Percentiles rank a stretch among this genome's conserved stretches.
Conservation (phyloP, 805 yeast species). For the Candida incommunis region DNA sequence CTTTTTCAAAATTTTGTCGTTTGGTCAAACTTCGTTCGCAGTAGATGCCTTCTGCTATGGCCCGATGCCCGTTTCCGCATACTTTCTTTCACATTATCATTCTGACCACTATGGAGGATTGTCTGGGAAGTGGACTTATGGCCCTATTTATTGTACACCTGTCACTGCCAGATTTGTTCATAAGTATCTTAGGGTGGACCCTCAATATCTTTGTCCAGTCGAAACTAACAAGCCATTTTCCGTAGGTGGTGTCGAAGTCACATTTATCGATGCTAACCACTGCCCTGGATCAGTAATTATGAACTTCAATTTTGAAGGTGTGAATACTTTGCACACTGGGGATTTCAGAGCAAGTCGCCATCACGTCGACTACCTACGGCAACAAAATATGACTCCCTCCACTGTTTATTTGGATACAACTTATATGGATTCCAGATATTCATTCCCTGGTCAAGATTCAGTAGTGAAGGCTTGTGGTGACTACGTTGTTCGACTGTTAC, state of each 20-base stretch:
- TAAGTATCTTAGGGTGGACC: slow-evolving; percentile 40
- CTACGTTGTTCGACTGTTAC: slow-evolving; percentile 25
- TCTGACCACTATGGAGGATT: slow-evolving; percentile 90
- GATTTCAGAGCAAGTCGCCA: slow-evolving; percentile 64
- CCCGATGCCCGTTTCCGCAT: slow-evolving; percentile 17
- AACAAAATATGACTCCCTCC: slow-evolving; percentile 17
- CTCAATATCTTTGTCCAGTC: slow-evolving; percentile 26
- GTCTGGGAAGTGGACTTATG: slow-evolving; percentile 60
- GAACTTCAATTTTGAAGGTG: slow-evolving; percentile 36
- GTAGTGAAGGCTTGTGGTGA: slow-evolving; percentile 50
- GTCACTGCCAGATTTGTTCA: slow-evolving; percentile 49
- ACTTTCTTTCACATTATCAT: slow-evolving; percentile 56
- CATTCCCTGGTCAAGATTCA: slow-evolving; percentile 62
- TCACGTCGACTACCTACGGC: slow-evolving; percentile 26
- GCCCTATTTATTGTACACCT: slow-evolving; percentile 56
- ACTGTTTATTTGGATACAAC: slow-evolving; percentile 78
- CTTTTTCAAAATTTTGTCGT: slow-evolving; percentile 19
- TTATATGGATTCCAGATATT: slow-evolving; percentile 58
- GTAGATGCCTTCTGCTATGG: slow-evolving; percentile 27
- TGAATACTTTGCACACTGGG: slow-evolving; percentile 63
- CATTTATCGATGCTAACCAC: slow-evolving; percentile 75
- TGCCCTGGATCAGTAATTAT: slow-evolving; percentile 92
- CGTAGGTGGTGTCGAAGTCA: slow-evolving; percentile 35
- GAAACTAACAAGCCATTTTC: slow-evolving; percentile 30
- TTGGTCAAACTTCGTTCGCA: slow-evolving; percentile 17